Conservation (phyloP, 495 filamentous ascomycete species). For the Lepraria neglecta region DNA sequence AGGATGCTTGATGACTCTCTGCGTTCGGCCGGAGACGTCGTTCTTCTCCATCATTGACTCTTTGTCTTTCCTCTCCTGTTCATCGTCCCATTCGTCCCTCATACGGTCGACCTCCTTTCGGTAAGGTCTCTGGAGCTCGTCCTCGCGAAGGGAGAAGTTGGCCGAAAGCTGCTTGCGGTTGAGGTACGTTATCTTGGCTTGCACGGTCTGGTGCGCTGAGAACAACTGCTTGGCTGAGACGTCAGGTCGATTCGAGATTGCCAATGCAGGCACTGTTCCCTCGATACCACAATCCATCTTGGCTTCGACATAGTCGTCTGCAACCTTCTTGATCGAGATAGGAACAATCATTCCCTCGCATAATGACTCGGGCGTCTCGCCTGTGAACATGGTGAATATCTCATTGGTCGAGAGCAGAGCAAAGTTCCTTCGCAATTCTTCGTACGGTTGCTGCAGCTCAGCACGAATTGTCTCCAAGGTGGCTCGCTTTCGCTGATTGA, state of each 20-base stretch:
- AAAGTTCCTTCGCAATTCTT: constrained; percentile 84
- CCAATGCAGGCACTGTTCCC: constrained; percentile 68
- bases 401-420: constrained; percentile 64
- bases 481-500: constrained; percentile 88
- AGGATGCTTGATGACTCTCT: constrained; percentile 94
- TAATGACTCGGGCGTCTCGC: constrained; percentile 79
- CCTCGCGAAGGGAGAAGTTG: constrained; percentile 76
- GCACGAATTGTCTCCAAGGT: constrained; percentile 95
- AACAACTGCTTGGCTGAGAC: constrained; percentile 54
- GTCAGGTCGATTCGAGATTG: constrained; percentile 59
- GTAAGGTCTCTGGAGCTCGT: constrained; percentile 64
- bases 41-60: constrained; percentile 76
- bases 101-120: constrained; percentile 59
- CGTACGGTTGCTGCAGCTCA: constrained; percentile 85
- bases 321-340: constrained; percentile 78
- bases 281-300: constrained; percentile 92
- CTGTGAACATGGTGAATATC: constrained; percentile 94
- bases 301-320: constrained; percentile 84
- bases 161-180: constrained; percentile 75
- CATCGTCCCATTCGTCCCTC: constrained; percentile 77
- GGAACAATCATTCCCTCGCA: constrained; percentile 85
- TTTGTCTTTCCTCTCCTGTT: constrained; percentile 68
- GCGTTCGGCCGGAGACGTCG: constrained; percentile 69
- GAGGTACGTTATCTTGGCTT: constrained; percentile 78
- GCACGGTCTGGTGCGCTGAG: constrained; percentile 69